Percentiles rank a stretch among this genome's conserved stretches.
phyloP scores from a whole-genome alignment of 2,329 filamentous ascomycete genomes.

The Cladosporium austrohemisphaericum region DNA sequence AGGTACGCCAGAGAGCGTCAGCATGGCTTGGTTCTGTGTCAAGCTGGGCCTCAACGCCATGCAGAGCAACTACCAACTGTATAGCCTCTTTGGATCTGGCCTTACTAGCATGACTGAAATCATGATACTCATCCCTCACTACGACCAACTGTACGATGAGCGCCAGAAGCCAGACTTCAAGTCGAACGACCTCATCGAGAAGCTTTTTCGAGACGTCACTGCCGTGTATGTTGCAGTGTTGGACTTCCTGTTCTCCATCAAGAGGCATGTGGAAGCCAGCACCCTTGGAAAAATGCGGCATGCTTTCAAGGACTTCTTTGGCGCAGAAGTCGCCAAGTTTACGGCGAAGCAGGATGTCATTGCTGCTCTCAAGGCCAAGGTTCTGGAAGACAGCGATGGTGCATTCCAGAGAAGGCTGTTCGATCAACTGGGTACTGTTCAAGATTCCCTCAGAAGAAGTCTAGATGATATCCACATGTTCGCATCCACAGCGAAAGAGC shows the following conservation, averaged over 20 bases:
- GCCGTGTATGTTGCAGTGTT: slow-evolving; percentile 19
- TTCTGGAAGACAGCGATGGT: slow-evolving; percentile 18
- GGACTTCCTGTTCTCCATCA: slow-evolving; percentile 20
- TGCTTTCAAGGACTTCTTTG: slow-evolving; percentile 21
- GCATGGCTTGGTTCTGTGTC: slow-evolving; percentile 21
- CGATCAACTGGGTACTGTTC: slow-evolving; percentile 17
- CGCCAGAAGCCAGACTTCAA: slow-evolving; percentile 16
- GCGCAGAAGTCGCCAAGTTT: slow-evolving; percentile 18
- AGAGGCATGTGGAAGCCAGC: slow-evolving; percentile 17
- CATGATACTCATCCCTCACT: slow-evolving; percentile 21
- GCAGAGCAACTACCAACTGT: slow-evolving; percentile 23
- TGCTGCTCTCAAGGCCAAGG: slow-evolving; percentile 16
- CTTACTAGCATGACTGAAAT: slow-evolving; percentile 21
- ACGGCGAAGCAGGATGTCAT: slow-evolving; percentile 18
- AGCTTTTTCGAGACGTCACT: slow-evolving; percentile 17
- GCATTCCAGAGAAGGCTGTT: slow-evolving; percentile 20
- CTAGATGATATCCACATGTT: slow-evolving; percentile 16
- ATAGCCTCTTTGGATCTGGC: slow-evolving; percentile 19
- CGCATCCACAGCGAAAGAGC: slow-evolving; percentile 1
- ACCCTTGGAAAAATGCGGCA: slow-evolving; percentile 17
- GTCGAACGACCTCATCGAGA: slow-evolving; percentile 17
- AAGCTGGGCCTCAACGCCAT: slow-evolving; percentile 21
- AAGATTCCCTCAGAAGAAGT: slow-evolving; percentile 12
- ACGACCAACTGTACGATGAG: slow-evolving; percentile 22
- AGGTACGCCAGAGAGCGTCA: slow-evolving; percentile 22